Evolutionary conservation across 108 stramenopile species (phyloP), one percentile per base, ranked within the genome.

Genomic region (Skeletonema tropicum): DNA sequence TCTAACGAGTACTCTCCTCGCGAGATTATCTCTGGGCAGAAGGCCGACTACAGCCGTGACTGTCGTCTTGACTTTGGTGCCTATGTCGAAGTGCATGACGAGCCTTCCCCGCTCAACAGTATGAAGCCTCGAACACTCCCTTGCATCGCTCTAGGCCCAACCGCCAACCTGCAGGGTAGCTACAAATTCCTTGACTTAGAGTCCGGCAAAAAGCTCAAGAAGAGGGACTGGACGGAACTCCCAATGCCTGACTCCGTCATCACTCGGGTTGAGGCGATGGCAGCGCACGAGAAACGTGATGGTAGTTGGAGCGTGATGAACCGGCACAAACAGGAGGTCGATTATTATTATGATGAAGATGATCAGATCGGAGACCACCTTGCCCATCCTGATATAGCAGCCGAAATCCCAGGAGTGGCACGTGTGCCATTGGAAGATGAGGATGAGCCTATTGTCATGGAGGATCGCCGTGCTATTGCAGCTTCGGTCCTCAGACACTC

Each of bases 101-200:
- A 83, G 5, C 32, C 61, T 0, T 2, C 21, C 0, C 52, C 46
- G 1, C 60, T 74, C 0, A 86, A 86, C 15, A 55, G 57, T 12
- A 64, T 57, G 23, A 55, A 21, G 52, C 8, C 70, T 74, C 10
- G 64, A 61, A 12, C 73, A 26, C 4, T 38, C 6, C 49, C 29
- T 1, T 46, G 31, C 7, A 67, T 67, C 5, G 48, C 21, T 5
- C n/a, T 58, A 0, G 57, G 60, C 5, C 31, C 60, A 0, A 36
- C 49, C 17, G 75, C 60, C 5, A 85, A 84, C 60, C 5, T 73
- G 0, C 77, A 85, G 41, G 86, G 86, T 2, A 60, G 73, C 0
- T 33, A 67, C 0, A 68, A 82, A 13, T 42, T 70, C 0, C 31
- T 82, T 0, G 15, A 60, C 30, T 21, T 87, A 0, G 29, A 5